A percentile compares a stretch with the other conserved stretches of the same genome.
Evolutionary conservation across 2,329 filamentous ascomycete genomes (phyloP).

Genomic region (Diaporthe aspalathi): DNA sequence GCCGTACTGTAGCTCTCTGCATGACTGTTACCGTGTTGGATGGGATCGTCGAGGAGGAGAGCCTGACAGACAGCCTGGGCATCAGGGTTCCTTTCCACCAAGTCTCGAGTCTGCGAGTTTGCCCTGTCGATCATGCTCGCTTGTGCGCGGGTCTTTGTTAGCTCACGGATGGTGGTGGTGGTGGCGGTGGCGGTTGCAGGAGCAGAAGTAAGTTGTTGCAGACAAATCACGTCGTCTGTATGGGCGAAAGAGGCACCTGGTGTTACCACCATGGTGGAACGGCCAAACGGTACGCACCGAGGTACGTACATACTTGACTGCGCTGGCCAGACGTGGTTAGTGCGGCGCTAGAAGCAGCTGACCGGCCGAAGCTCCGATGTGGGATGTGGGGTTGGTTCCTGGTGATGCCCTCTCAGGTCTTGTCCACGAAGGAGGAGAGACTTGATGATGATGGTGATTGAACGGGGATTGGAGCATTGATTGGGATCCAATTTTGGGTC

Average conservation of each 20-base stretch:
- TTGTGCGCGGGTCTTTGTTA: background rate
- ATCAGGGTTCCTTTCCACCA: background rate
- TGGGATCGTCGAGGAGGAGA: constrained; percentile 11
- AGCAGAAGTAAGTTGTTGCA: background rate
- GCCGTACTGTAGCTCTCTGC: background rate
- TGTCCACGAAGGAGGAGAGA: background rate
- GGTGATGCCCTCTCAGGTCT: background rate
- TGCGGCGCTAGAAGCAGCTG: constrained; percentile 8
- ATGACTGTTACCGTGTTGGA: background rate
- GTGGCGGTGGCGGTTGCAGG: no score
- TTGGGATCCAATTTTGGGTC: background rate
- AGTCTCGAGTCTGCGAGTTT: no score
- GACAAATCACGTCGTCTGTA: background rate
- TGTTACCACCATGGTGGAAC: no score
- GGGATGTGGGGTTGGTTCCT: background rate
- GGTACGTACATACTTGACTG: constrained; percentile 5
- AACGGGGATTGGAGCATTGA: background rate
- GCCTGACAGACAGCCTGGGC: background rate
- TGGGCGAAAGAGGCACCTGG: background rate
- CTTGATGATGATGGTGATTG: background rate
- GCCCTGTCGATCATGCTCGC: constrained; percentile 1
- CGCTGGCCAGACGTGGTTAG: background rate
- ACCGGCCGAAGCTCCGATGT: constrained; percentile 8
- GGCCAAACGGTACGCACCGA: background rate
- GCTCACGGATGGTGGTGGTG: background rate